Conservation (phyloP, 176 grass and related monocot genomes). For the Aegilops speltoides region DNA sequence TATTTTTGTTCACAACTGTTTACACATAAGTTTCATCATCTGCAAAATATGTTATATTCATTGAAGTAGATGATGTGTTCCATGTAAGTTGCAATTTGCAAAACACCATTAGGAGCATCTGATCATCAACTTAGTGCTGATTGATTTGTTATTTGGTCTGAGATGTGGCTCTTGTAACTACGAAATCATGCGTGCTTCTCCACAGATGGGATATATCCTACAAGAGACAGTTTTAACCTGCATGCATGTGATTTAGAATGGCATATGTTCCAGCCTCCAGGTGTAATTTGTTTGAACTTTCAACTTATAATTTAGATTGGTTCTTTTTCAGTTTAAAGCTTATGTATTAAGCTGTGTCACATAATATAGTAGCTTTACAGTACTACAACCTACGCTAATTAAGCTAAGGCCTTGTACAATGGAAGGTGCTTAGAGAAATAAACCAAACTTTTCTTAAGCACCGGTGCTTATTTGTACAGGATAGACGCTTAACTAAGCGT, state of each 20-base stretch:
- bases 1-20: background rate
- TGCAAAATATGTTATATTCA: background rate
- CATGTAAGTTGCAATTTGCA: background rate
- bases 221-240: background rate
- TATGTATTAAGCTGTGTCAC: background rate
- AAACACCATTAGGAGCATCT: background rate
- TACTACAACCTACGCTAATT: background rate
- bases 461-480: too few species aligned
- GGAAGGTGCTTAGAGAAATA: too few species aligned
- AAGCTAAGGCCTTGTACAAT: too few species aligned
- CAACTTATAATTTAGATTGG: background rate
- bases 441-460: too few species aligned
- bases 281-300: background rate
- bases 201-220: slow-evolving; percentile 1
- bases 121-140: background rate
- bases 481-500: too few species aligned
- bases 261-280: background rate
- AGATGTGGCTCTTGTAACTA: background rate
- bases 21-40: background rate
- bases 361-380: background rate
- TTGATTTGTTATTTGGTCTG: background rate
- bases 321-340: background rate
- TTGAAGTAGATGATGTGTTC: background rate
- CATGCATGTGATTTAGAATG: background rate
- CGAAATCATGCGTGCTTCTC: background rate